Evolutionary conservation across 2,329 filamentous ascomycete genomes (phyloP).

Genomic region (Ambrosiella beaveri): DNA sequence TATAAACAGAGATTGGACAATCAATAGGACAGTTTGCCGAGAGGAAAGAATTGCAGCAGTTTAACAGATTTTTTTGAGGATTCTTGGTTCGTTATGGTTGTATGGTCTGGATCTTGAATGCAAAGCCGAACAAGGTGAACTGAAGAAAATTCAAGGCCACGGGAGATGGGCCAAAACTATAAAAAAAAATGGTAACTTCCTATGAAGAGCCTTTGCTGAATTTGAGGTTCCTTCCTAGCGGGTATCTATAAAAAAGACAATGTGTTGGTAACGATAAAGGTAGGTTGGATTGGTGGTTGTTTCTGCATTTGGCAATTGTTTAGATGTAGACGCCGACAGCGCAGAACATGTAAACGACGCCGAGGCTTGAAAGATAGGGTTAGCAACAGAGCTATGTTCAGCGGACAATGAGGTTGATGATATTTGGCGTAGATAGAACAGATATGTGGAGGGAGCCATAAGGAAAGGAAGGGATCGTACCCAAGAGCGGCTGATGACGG

Average conservation of each 20-base stretch:
- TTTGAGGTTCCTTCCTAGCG: constrained; percentile 13
- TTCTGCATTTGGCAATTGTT: background rate
- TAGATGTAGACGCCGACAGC: constrained; percentile 96
- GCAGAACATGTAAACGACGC: constrained; percentile 96
- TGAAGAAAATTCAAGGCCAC: constrained; percentile 14
- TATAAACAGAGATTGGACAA: background rate
- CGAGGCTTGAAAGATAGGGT: constrained; percentile 43
- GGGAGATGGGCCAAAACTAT: background rate
- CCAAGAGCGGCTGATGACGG: constrained; percentile 80
- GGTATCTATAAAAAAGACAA: constrained; percentile 7
- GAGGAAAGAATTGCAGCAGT: background rate
- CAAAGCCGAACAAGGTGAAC: constrained; percentile 15
- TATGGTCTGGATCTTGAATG: constrained; percentile 10
- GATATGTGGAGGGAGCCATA: background rate
- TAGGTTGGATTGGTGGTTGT: background rate
- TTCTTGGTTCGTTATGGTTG: background rate
- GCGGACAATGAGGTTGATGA: background rate
- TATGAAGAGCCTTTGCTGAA: constrained; percentile 15
- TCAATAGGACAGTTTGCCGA: background rate
- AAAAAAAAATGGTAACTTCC: constrained; percentile 14
- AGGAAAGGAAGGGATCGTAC: constrained; percentile 34
- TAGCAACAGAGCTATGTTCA: background rate
- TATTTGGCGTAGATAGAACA: background rate
- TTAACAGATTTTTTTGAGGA: constrained; percentile 1
- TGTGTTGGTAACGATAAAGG: constrained; percentile 18